These are phyloP conservation scores for Leishmania mexicana DNA, from an alignment of 208 protist species.

Conservation along the genomic window DNA sequence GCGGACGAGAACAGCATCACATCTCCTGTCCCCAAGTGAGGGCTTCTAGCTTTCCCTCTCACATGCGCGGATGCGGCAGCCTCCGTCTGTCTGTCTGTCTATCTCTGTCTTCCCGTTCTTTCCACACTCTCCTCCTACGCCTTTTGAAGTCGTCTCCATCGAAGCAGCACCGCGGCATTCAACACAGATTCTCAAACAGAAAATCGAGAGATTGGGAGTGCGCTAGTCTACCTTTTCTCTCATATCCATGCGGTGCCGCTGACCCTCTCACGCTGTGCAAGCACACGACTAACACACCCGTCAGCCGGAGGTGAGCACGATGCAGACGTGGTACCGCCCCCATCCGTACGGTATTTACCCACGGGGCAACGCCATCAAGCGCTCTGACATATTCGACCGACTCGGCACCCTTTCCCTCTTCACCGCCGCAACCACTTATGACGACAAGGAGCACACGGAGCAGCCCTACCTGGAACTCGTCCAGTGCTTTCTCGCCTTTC, in stretches of 20 bases:
- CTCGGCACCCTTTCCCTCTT: constrained; percentile 76
- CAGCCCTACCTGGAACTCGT: constrained; percentile 73
- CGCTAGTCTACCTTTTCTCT: neutral
- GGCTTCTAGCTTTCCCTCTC: too few species aligned
- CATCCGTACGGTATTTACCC: constrained; percentile 86
- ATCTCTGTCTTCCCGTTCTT: neutral
- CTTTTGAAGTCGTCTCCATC: neutral
- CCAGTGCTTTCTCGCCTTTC: constrained; percentile 70
- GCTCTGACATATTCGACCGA: constrained; percentile 49
- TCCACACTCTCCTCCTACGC: neutral
- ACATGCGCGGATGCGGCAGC: neutral
- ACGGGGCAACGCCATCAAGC: constrained; percentile 63
- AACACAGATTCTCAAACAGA: neutral
- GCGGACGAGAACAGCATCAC: neutral
- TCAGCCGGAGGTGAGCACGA: constrained; percentile 1
- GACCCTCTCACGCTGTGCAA: neutral
- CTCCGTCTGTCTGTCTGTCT: neutral
- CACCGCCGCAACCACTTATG: constrained; percentile 44
- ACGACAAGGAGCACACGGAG: constrained; percentile 63
- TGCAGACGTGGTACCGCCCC: constrained; percentile 79
- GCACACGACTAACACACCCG: neutral
- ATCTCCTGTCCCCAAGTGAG: neutral
- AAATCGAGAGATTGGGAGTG: neutral
- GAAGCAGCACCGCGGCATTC: neutral
- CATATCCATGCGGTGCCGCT: neutral